Percentiles rank a stretch among this genome's conserved stretches.
Evolutionary conservation across 768 basidiomycete species (phyloP).

Genomic region (Psilocybe tampanensis): DNA sequence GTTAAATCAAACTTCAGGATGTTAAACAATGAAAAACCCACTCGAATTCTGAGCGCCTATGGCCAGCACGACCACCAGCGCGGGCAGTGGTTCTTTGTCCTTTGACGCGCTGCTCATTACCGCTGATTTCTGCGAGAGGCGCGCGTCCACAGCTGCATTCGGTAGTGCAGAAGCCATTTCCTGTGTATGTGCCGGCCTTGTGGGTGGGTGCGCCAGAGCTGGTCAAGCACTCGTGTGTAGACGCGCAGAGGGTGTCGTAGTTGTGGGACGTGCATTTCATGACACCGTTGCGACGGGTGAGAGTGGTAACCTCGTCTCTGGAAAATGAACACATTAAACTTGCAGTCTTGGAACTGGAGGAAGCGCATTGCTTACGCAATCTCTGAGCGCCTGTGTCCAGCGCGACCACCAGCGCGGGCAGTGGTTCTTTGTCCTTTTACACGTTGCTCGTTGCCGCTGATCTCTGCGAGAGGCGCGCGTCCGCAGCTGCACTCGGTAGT

Average conservation of each 20-base stretch:
- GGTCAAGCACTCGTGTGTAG: not conserved
- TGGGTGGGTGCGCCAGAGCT: not conserved
- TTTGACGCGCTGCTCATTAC: not conserved
- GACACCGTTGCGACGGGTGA: not conserved
- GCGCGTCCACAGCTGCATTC: not conserved
- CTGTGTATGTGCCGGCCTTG: not conserved
- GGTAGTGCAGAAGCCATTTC: not conserved
- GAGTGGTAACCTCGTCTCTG: not conserved
- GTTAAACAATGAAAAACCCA: not conserved
- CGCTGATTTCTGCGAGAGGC: slow-evolving; percentile 4
- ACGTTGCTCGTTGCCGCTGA: slow-evolving; percentile 2
- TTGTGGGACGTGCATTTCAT: not conserved
- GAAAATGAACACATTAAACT: not conserved
- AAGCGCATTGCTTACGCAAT: not conserved
- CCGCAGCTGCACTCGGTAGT: not conserved
- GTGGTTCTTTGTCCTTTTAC: not conserved
- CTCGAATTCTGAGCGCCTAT: not conserved
- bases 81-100: not conserved
- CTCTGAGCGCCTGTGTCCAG: not conserved
- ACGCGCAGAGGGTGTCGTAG: not conserved
- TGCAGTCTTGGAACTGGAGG: not conserved
- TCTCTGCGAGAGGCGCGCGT: not conserved
- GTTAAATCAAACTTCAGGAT: not conserved
- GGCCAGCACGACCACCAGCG: not conserved
- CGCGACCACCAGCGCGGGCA: not conserved